These are phyloP conservation scores for Cytospora leucostoma DNA, from an alignment of 2,329 filamentous ascomycete species.

Conservation along the genomic window DNA sequence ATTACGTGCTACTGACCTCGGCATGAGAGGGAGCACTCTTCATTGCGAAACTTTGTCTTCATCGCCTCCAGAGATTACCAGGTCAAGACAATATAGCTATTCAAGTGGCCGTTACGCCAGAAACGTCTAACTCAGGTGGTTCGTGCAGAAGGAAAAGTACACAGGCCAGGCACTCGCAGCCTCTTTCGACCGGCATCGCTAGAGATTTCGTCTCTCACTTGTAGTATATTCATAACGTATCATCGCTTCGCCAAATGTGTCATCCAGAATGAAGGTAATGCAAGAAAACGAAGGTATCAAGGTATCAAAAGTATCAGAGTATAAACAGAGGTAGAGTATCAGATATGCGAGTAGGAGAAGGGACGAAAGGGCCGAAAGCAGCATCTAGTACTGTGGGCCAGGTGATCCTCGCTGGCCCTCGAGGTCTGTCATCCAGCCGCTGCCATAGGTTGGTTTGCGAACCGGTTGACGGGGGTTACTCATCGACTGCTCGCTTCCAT, in stretches of 20 bases:
- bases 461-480: conserved; percentile 5
- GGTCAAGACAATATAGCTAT: conserved; percentile 9
- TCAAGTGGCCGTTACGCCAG: conserved; percentile 2
- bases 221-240: conserved; percentile 1
- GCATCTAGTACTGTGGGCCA: conserved; percentile 22
- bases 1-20: neutral
- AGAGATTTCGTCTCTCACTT: neutral
- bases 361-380: neutral
- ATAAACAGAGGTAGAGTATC: conserved; percentile 1
- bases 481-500: conserved; percentile 16
- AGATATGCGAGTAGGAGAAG: neutral
- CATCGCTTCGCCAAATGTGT: conserved; percentile 9
- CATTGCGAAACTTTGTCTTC: conserved; percentile 6
- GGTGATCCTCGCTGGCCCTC: conserved; percentile 24
- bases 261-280: conserved; percentile 15
- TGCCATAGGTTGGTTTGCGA: conserved; percentile 12
- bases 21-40: neutral
- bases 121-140: conserved; percentile 11
- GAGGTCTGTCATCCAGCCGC: conserved; percentile 13
- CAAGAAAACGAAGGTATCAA: conserved; percentile 17
- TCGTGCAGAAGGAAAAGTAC: conserved; percentile 15
- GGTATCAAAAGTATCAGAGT: conserved; percentile 22
- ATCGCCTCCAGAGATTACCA: neutral
- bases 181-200: neutral
- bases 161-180: conserved; percentile 10